Evolutionary conservation across 2,329 filamentous ascomycete species (phyloP).

Genomic region (Paracamarosporium sp.): DNA sequence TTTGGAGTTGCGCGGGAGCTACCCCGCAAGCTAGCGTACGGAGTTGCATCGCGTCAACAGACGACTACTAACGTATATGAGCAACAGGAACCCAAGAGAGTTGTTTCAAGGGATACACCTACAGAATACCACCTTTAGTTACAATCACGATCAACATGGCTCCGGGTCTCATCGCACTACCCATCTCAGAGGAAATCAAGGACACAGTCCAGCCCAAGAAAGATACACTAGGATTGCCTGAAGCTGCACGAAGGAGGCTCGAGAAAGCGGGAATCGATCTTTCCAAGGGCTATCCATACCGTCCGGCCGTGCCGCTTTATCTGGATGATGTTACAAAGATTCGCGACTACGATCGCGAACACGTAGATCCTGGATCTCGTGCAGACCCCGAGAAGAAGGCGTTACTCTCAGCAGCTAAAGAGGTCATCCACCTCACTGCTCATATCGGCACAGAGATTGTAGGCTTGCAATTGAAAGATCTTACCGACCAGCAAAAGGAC

Average conservation of each 20-base stretch:
- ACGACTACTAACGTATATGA: neutral
- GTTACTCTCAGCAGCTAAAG: constrained; percentile 51
- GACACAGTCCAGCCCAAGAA: constrained; percentile 70
- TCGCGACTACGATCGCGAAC: constrained; percentile 53
- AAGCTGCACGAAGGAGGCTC: constrained; percentile 62
- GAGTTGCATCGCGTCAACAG: constrained; percentile 1
- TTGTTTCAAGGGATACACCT: neutral
- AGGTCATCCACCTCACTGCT: constrained; percentile 40
- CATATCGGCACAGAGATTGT: constrained; percentile 48
- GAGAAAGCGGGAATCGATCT: constrained; percentile 74
- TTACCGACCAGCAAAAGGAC: constrained; percentile 57
- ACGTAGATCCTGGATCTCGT: constrained; percentile 51
- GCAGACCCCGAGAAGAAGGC: constrained; percentile 58
- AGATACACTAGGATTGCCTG: constrained; percentile 69
- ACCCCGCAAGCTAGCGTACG: constrained; percentile 37
- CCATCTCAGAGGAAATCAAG: constrained; percentile 59
- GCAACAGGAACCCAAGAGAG: neutral
- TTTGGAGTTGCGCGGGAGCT: constrained; percentile 9
- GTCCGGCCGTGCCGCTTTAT: constrained; percentile 70
- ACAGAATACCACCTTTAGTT: neutral
- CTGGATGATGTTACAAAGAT: constrained; percentile 74
- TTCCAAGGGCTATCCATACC: constrained; percentile 74
- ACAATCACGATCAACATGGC: constrained; percentile 50
- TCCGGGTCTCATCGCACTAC: constrained; percentile 61
- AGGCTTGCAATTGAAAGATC: constrained; percentile 56